Conservation (phyloP, 2,329 filamentous ascomycete genomes). For the Tympanopsis confertula region DNA sequence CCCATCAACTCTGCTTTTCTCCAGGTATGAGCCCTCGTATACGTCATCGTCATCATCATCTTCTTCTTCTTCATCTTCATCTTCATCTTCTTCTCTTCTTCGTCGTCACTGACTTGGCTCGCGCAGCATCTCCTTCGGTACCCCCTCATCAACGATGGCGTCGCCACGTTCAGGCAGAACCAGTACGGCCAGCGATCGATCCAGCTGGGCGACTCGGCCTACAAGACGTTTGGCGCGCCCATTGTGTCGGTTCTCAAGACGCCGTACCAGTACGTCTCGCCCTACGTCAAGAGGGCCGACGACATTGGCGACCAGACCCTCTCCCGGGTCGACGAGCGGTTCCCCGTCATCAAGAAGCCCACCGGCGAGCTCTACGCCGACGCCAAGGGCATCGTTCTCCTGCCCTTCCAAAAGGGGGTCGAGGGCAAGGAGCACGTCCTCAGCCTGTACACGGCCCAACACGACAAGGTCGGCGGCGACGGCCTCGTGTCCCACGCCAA, state of each 20-base stretch:
- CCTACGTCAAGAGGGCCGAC: slow-evolving; percentile 77
- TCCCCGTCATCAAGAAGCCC: slow-evolving; percentile 66
- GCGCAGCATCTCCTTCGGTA: slow-evolving; percentile 71
- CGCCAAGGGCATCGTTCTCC: slow-evolving; percentile 46
- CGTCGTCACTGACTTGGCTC: slow-evolving; percentile 5
- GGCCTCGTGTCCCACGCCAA: slow-evolving; percentile 58
- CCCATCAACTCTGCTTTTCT: slow-evolving; percentile 32
- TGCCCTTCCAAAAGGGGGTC: slow-evolving; percentile 49
- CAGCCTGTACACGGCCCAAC: slow-evolving; percentile 42
- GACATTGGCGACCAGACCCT: slow-evolving; percentile 63
- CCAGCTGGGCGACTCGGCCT: slow-evolving; percentile 62
- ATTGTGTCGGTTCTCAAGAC: slow-evolving; percentile 67
- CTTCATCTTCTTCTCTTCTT: slow-evolving; percentile 1
- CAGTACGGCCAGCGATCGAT: slow-evolving; percentile 76
- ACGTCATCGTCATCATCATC: not conserved
- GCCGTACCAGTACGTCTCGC: slow-evolving; percentile 71
- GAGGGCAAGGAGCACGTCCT: slow-evolving; percentile 52
- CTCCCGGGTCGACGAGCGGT: slow-evolving; percentile 54
- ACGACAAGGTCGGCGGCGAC: slow-evolving; percentile 52
- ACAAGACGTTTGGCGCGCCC: slow-evolving; percentile 65
- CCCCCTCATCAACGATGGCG: slow-evolving; percentile 68
- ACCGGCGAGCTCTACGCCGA: slow-evolving; percentile 58
- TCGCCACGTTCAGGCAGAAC: slow-evolving; percentile 69
- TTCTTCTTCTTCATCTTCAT: slow-evolving; percentile 3
- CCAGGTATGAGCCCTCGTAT: slow-evolving; percentile 22